These are phyloP conservation scores for Trichomonas vaginalis DNA, from an alignment of 208 protist species.

Conservation along the genomic window DNA sequence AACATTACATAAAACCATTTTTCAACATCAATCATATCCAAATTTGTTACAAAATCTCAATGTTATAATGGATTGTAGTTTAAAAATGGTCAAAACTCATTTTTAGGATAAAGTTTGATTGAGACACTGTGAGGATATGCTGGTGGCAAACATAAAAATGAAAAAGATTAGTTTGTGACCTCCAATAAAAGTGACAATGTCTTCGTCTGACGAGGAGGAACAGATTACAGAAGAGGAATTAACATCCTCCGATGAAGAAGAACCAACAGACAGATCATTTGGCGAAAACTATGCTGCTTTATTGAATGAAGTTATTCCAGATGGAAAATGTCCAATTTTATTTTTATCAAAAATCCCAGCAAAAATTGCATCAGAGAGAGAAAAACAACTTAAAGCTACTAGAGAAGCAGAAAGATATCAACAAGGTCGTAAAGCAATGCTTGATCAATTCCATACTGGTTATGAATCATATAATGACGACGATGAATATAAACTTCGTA, in stretches of 20 bases:
- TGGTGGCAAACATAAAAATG: too few species aligned
- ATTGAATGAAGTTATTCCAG: background rate
- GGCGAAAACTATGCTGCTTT: background rate
- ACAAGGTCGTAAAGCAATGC: background rate
- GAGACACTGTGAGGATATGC: too few species aligned
- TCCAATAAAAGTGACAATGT: background rate
- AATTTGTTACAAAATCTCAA: too few species aligned
- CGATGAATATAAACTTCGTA: background rate
- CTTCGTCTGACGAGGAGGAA: background rate
- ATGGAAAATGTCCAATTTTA: background rate
- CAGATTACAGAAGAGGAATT: background rate
- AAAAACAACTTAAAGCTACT: background rate
- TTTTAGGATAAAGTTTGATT: too few species aligned
- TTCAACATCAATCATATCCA: too few species aligned
- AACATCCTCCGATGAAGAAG: background rate
- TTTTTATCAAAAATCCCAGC: background rate
- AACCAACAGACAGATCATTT: slow-evolving; percentile 16
- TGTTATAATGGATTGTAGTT: too few species aligned
- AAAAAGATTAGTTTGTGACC: too few species aligned
- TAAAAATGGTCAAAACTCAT: too few species aligned
- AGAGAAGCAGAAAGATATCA: background rate
- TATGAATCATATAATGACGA: background rate
- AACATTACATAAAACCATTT: too few species aligned
- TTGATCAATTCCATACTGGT: background rate
- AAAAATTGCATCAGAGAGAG: background rate